Conservation (phyloP, 2,329 filamentous ascomycete genomes). For the Leptographium flavum region DNA sequence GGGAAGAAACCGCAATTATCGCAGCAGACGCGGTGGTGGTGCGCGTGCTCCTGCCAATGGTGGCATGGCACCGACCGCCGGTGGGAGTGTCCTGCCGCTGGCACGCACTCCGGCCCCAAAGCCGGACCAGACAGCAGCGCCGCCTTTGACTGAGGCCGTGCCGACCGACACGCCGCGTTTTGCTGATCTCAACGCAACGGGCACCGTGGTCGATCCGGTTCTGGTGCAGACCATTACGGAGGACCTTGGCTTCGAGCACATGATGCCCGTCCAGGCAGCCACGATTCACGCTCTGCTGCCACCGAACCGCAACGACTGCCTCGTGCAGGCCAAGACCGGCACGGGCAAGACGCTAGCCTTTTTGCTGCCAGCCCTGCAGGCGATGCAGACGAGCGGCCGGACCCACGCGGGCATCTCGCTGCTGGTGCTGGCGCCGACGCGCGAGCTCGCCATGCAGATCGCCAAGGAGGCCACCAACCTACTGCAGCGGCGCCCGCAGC, state of each 20-base stretch:
- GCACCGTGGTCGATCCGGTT: conserved; percentile 27
- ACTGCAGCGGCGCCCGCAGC: conserved; percentile 57
- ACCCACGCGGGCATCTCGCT: conserved; percentile 32
- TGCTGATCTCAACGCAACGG: conserved; percentile 24
- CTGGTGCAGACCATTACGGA: conserved; percentile 33
- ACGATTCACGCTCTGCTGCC: conserved; percentile 33
- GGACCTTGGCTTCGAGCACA: conserved; percentile 34
- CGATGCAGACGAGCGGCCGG: conserved; percentile 38
- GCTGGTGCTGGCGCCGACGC: conserved; percentile 56
- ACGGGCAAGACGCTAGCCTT: conserved; percentile 82
- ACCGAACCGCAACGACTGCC: conserved; percentile 31
- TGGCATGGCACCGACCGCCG: too few relatives aligned
- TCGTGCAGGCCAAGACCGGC: conserved; percentile 77
- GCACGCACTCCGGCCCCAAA: too few relatives aligned
- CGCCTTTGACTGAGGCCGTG: conserved; percentile 22
- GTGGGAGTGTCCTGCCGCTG: too few relatives aligned
- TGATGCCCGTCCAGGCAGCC: conserved; percentile 41
- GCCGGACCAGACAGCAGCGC: too few relatives aligned
- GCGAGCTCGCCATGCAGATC: conserved; percentile 58
- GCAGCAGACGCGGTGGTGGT: too few relatives aligned
- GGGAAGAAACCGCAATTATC: too few relatives aligned
- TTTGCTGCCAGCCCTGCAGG: conserved; percentile 69
- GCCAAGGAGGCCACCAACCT: conserved; percentile 56
- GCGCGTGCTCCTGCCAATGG: too few relatives aligned
- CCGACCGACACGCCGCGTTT: conserved; percentile 32